Conservation (phyloP, 225 moss, liverwort and hornwort genomes). For the Anthoceros angustus region DNA sequence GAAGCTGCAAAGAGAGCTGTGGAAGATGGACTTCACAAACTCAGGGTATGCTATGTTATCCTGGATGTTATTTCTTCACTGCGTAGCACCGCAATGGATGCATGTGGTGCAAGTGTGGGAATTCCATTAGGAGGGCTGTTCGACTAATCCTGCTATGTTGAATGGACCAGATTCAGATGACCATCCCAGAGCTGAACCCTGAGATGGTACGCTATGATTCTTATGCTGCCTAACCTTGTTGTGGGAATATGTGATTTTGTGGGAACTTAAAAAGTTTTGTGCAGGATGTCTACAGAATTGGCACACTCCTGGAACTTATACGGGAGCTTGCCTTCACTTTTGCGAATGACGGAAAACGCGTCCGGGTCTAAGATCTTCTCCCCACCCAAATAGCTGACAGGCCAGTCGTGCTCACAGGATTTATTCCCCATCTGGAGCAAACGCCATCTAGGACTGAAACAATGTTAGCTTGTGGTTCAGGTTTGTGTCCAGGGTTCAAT, state of each 20-base stretch:
- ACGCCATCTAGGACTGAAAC: not conserved
- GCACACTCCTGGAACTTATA: slow-evolving; percentile 74
- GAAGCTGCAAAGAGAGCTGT: slow-evolving; percentile 50
- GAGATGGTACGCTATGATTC: slow-evolving; percentile 32
- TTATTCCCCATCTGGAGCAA: not conserved
- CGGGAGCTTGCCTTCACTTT: slow-evolving; percentile 86
- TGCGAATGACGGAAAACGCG: slow-evolving; percentile 83
- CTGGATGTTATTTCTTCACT: too few relatives aligned
- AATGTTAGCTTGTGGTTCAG: slow-evolving; percentile 14
- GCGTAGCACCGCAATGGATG: too few relatives aligned
- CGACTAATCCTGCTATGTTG: not conserved
- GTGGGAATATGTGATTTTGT: not conserved
- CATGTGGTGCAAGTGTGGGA: not conserved
- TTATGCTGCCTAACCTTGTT: not conserved
- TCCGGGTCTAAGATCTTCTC: slow-evolving; percentile 29
- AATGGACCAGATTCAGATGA: slow-evolving; percentile 23
- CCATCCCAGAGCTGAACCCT: slow-evolving; percentile 57
- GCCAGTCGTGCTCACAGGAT: not conserved
- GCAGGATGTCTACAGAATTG: slow-evolving; percentile 96
- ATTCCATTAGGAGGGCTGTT: not conserved
- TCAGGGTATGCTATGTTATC: slow-evolving; percentile 27
- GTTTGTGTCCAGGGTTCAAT: slow-evolving; percentile 95
- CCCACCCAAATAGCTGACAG: not conserved
- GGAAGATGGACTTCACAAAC: slow-evolving; percentile 47
- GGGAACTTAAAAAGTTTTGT: slow-evolving; percentile 8